Evolutionary conservation across 179 eudicot genomes (phyloP).

Genomic region (Monotropa hypopitys): DNA sequence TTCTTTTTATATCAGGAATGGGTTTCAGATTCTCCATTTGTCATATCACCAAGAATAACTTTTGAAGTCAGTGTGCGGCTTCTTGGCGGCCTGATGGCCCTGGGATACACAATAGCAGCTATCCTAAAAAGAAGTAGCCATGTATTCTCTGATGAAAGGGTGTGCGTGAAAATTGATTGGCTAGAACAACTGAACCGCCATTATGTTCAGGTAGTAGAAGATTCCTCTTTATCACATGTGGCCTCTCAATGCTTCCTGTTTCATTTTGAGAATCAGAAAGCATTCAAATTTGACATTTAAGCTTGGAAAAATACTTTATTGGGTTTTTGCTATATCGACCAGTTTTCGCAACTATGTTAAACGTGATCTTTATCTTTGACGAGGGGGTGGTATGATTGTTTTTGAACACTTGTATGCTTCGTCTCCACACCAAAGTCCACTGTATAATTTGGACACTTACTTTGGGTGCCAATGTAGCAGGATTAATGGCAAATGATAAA

Average conservation of each 20-base stretch:
- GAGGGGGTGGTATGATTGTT: not conserved
- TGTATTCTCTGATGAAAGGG: conserved; percentile 60
- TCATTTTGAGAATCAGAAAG: not conserved
- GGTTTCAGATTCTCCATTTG: conserved; percentile 84
- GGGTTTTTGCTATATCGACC: not conserved
- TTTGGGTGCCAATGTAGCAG: not conserved
- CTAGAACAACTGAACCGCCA: conserved; percentile 78
- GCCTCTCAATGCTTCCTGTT: not conserved
- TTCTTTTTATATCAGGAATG: conserved; percentile 54
- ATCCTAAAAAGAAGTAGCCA: conserved; percentile 87
- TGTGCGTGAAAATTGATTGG: conserved; percentile 85
- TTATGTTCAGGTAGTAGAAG: conserved; percentile 61
- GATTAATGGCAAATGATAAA: not conserved
- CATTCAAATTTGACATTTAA: not conserved
- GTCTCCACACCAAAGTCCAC: not conserved
- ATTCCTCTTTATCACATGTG: not conserved
- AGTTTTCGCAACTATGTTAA: not conserved
- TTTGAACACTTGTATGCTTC: too few species aligned
- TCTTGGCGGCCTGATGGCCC: conserved; percentile 95
- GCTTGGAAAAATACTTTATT: not conserved
- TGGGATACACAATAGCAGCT: conserved; percentile 91
- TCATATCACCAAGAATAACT: conserved; percentile 96
- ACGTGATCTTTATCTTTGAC: not conserved
- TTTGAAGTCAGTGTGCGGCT: conserved; percentile 97
- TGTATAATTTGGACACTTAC: not conserved